Base-by-base conservation (phyloP, 257 asterid species). In the Solanum clarkiae region DNA sequence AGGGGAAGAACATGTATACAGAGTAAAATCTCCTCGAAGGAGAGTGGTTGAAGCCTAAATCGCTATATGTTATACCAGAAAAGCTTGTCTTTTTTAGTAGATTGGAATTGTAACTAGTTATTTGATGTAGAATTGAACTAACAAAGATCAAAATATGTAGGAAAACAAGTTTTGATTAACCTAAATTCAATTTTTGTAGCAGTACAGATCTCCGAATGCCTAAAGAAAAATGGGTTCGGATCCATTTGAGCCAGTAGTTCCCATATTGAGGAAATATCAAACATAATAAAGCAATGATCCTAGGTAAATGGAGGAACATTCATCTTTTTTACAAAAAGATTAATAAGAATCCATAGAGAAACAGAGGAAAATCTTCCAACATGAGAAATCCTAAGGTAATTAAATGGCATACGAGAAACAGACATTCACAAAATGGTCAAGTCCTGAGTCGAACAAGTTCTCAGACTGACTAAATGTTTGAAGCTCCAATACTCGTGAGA, bases 1-100 rank as follows among this genome's bases (percentile, higher is more conserved):
- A 1, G 96, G 94, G 17, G 96, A 93, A 85, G 95, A 92, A 66
- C 98, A 92, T 66, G 94, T 92, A 53, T 92, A 86, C 74, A 87
- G 94, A 86, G 93, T 95, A 22, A 92, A 93, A 87, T 88, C 94
- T 29, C 86, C 93, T 15, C 88, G 59, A 12, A 91, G 92, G 22
- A 88, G 93, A 86, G 86, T 86, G 2, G 20, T 88, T 72, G 87
- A 90, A 88, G 92, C 94, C 83, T 93, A 86, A 83, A 82, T 66
- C 53, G 68, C 2, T 1, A 10, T 22, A 65, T 6, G 36, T 57
- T 44, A 45, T 29, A 57, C 18, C 3, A 47, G 20, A 60, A 8
- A 55, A 57, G 29, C 16, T 62, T 12, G 79, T 26, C 20, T 80
- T 12, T 68, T 18, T 44, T 16, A 32, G 80, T 57, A 54, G 55